Percentiles rank a stretch among this genome's conserved stretches.
Conservation (phyloP, 176 grass and related monocot genomes). For the Aegilops sharonensis region DNA sequence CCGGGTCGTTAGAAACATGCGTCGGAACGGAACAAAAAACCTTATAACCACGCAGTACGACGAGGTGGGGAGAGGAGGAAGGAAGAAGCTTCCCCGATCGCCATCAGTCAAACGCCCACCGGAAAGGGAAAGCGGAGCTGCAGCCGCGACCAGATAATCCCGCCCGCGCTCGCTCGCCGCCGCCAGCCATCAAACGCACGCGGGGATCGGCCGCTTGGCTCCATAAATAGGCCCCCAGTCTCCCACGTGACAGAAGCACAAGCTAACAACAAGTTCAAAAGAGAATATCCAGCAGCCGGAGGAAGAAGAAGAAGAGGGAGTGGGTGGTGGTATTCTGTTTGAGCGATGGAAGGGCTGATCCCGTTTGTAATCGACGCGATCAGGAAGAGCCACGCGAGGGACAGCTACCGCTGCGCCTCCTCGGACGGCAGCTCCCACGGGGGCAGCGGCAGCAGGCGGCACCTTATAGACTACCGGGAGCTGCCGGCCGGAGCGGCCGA, state of each 20-base stretch:
- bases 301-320: background rate
- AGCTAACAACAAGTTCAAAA: background rate
- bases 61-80: background rate
- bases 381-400: conserved; percentile 50
- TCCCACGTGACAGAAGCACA: background rate
- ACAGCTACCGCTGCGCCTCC: conserved; percentile 43
- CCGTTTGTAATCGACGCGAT: conserved; percentile 76
- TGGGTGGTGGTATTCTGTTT: background rate
- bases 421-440: conserved; percentile 43
- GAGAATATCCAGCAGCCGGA: background rate
- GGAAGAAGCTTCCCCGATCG: conserved; percentile 1
- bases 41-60: background rate
- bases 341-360: conserved; percentile 76
- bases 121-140: background rate
- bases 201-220: background rate
- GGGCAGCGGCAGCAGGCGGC: conserved; percentile 33
- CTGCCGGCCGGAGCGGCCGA: conserved; percentile 7
- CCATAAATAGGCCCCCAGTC: conserved; percentile 7
- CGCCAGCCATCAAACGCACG: background rate
- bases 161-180: background rate
- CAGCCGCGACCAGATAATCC: background rate
- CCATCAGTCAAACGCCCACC: background rate
- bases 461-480: conserved; percentile 31
- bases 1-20: background rate
- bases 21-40: conserved; percentile 12